A percentile compares a stretch with the other conserved stretches of the same genome.
Conservation (phyloP, 2,329 filamentous ascomycete species). For the Colletotrichum sp. region DNA sequence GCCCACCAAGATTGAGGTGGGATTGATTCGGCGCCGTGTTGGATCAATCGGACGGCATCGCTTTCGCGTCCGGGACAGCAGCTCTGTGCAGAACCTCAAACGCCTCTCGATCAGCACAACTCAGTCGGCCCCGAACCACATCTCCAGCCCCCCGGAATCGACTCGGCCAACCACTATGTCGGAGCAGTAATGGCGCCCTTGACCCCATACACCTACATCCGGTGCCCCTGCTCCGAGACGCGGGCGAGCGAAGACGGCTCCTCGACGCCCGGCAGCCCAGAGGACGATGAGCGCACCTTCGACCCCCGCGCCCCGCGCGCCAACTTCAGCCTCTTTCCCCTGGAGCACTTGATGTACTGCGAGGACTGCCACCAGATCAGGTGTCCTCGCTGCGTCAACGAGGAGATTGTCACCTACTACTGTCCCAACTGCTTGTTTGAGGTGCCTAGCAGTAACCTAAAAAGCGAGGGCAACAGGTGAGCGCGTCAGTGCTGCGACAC, state of each 20-base stretch:
- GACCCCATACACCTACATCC: conserved; percentile 69
- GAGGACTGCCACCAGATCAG: conserved; percentile 97
- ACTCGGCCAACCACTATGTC: neutral
- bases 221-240: conserved; percentile 66
- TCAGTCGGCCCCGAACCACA: neutral
- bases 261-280: conserved; percentile 43
- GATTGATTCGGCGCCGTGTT: neutral
- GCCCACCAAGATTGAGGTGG: neutral
- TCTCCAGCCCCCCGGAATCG: neutral
- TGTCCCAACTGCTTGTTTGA: conserved; percentile 97
- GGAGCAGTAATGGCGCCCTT: conserved; percentile 49
- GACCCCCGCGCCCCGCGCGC: conserved; percentile 84
- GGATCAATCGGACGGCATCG: neutral
- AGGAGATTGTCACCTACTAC: conserved; percentile 95
- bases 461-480: conserved; percentile 91
- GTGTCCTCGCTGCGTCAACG: conserved; percentile 87
- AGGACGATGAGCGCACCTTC: conserved; percentile 81
- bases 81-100: conserved; percentile 13
- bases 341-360: conserved; percentile 94
- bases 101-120: neutral
- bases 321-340: conserved; percentile 90
- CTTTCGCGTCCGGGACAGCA: conserved; percentile 1
- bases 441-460: conserved; percentile 89
- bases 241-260: conserved; percentile 34
- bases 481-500: conserved; percentile 20